Evolutionary conservation across 192 early-diverging fungal genomes (phyloP), one percentile per base, ranked within the genome.

Genomic region (Ambispora gerdemannii): DNA sequence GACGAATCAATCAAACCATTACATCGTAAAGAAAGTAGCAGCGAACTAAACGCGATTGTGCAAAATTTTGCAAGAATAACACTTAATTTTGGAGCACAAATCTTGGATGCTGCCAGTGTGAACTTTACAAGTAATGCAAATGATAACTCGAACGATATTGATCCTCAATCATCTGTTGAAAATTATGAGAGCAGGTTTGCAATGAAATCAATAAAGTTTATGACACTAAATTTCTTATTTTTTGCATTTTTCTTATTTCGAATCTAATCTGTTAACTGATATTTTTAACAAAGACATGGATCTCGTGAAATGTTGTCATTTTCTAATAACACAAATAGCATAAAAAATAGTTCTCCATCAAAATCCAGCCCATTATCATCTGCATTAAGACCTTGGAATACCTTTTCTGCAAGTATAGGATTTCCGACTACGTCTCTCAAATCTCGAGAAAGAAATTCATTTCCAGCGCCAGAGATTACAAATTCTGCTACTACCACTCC

Each of bases 41-140:
- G 10, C 7, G 43, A 63, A 22, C 3, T 50, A 24, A 47, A 47
- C 20, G 58, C 65, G 25, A 20, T 34, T 32, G 28, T 72, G 8
- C 3, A 62, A 28, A 30, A 59, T 20, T 62, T 50, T 63, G 43
- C 70, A 20, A 60, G 28, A 28, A 49, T 49, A 3, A 50, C 70
- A 36, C 28, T 63, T 34, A 72, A 61, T 38, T 70, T 36, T 20
- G 47, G 27, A 8, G 53, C 70, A 47, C 34, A 13, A 19, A 71
- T 56, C 8, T 27, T 59, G 25, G 56, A 32, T 27, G 66, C 50
- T n/a, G 32, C 17, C 7, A 63, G 33, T 34, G 33, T 34, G 2
- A 63, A 63, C 38, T 38, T n/a, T 22, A 22, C 24, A 20, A 34
- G 24, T 20, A 35, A 38, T 3, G n/a, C 11, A 35, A 63, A 63